These are phyloP conservation scores for Saccharomycopsis schoenii DNA, from an alignment of 805 yeast species.

Conservation along the genomic window DNA sequence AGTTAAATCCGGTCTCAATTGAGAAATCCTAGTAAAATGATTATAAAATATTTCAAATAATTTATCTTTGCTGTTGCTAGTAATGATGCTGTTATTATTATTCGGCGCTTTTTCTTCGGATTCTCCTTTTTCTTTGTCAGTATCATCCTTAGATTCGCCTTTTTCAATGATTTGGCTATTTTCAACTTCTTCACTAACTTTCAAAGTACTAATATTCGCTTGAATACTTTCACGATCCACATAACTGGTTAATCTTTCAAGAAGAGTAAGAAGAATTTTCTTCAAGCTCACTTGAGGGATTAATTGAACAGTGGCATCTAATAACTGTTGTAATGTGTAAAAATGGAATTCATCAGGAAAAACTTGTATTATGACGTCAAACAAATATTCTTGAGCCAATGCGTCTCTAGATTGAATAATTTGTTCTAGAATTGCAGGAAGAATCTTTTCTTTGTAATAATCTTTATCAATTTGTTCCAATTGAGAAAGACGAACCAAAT, in stretches of 20 bases:
- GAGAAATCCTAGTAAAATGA: conserved; percentile 46
- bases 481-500: conserved; percentile 81
- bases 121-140: conserved; percentile 13
- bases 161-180: conserved; percentile 12
- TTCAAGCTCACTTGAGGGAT: conserved; percentile 63
- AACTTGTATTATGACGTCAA: conserved; percentile 87
- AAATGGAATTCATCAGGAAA: conserved; percentile 91
- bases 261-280: conserved; percentile 56
- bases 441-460: conserved; percentile 38
- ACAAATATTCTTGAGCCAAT: conserved; percentile 82
- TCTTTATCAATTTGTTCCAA: conserved; percentile 60
- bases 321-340: conserved; percentile 54
- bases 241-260: conserved; percentile 58
- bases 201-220: conserved; percentile 20
- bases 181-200: conserved; percentile 19
- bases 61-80: neutral
- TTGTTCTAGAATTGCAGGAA: conserved; percentile 81
- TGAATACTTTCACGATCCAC: conserved; percentile 30
- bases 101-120: neutral
- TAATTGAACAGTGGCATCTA: conserved; percentile 55
- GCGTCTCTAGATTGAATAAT: conserved; percentile 86
- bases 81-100: too few relatives aligned
- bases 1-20: conserved; percentile 55
- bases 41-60: conserved; percentile 59
- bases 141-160: conserved; percentile 13